Base-by-base conservation (phyloP, 441 rosid species). In the Kokia cookei region DNA sequence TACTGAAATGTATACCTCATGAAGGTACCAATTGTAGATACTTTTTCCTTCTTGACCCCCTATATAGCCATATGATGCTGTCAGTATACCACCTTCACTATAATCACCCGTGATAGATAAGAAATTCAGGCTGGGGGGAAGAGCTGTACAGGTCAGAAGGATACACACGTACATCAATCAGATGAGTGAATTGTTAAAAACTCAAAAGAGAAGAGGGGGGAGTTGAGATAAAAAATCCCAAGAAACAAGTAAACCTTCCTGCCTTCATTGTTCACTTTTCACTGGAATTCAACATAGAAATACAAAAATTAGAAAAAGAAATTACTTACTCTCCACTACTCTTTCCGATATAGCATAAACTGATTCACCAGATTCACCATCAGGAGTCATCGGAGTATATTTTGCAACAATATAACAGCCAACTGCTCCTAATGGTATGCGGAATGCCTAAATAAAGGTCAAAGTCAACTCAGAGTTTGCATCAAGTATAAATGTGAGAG, bases 1-100 rank as follows among this genome's bases (percentile, higher is more conserved):
- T 54, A 69, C 42, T 48, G 62, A 77, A 73, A 76, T 65, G 35
- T 57, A 71, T 89, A 96, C 99, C 98, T 96, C 96, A 83, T 91
- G 97, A 82, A 86, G 91, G 82, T 84, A 90, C 99, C 99, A 96
- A 72, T 86, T 83, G 82, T 96, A 93, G 64, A 80, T 76, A 80
- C 97, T 96, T 87, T 89, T 89, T 74, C 98, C 99, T 84, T 96
- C 99, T 78, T 89, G 98, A 42, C 99, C 99, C 17, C 99, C 99
- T 68, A 96, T 83, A 68, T 96, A 96, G 72, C 99, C 99, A 79
- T 96, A 96, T 47, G 99, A 96, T 81, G 98, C 97, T 50, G 97
- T 96, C 86, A 96, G 67, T 74, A 90, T 75, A 75, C 91, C 96
- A 76, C 96, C 94, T 85, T 96, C 98, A 32, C 85, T 47, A 64